Conservation (phyloP, 345 rosid genomes). For the Lepidium sativum region DNA sequence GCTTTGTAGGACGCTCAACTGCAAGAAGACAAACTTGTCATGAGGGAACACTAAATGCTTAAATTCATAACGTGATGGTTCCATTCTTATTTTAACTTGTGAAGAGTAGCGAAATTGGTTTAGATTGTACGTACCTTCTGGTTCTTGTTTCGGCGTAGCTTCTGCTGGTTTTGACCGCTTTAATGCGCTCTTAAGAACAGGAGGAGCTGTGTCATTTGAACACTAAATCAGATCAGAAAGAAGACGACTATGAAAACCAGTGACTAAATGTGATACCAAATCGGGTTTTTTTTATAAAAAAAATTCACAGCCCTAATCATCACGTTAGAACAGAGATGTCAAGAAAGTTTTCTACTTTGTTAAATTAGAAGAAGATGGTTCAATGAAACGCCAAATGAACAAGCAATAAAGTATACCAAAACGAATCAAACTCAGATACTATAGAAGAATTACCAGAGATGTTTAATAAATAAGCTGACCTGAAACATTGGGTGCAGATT, state of each 20-base stretch:
- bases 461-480: too few relatives aligned
- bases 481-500: conserved; percentile 23
- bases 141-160: conserved; percentile 21
- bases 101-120: too few relatives aligned
- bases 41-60: background rate
- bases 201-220: conserved; percentile 23
- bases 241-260: too few relatives aligned
- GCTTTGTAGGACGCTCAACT: conserved; percentile 40
- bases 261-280: background rate
- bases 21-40: background rate
- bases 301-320: background rate
- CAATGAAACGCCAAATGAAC: too few relatives aligned
- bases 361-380: too few relatives aligned
- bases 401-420: background rate
- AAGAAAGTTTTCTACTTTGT: background rate
- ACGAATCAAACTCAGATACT: background rate
- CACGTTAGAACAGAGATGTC: background rate
- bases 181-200: conserved; percentile 70
- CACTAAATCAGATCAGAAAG: background rate
- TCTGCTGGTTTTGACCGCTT: conserved; percentile 57
- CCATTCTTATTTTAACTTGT: background rate
- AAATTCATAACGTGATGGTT: background rate
- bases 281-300: background rate
- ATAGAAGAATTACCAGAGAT: too few relatives aligned
- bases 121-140: background rate